Evolutionary conservation across 208 protist genomes (phyloP).

Genomic region (Vickermania spadyakhi): DNA sequence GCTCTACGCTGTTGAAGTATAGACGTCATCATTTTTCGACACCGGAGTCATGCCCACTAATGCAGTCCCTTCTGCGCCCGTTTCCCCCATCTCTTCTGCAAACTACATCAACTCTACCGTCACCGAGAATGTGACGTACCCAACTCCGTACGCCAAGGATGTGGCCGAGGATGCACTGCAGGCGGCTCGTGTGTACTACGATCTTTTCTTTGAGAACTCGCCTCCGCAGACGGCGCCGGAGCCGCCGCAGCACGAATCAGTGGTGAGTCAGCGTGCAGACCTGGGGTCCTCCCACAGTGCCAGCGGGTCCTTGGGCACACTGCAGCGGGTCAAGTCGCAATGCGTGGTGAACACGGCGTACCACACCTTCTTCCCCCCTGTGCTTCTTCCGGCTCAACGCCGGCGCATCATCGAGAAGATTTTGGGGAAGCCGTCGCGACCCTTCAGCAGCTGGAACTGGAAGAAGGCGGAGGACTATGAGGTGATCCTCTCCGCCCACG

Average conservation of each 20-base stretch:
- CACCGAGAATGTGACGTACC: constrained; percentile 15
- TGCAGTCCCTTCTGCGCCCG: background rate
- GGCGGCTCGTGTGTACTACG: constrained; percentile 28
- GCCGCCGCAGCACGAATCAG: constrained; percentile 1
- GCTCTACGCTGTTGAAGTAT: too few relatives aligned
- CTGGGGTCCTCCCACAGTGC: too few relatives aligned
- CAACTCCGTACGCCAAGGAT: constrained; percentile 11
- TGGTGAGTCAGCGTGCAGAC: too few relatives aligned
- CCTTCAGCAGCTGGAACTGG: constrained; percentile 28
- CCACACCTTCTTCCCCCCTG: constrained; percentile 45
- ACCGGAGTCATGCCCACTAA: too few relatives aligned
- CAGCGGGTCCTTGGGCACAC: background rate
- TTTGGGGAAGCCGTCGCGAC: constrained; percentile 16
- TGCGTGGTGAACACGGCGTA: constrained; percentile 22
- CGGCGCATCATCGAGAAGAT: constrained; percentile 27
- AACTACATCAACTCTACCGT: constrained; percentile 18
- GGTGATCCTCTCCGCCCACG: background rate
- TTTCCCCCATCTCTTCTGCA: background rate
- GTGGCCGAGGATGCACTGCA: constrained; percentile 23
- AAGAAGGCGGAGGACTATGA: background rate
- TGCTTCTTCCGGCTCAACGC: constrained; percentile 10
- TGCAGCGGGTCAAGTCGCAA: background rate
- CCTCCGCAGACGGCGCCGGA: constrained; percentile 1
- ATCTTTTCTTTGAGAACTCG: constrained; percentile 21
- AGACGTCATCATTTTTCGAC: too few relatives aligned